phyloP scores from a whole-genome alignment of 192 early-diverging fungal genomes.

The Gryganskiella cystojenkinii region DNA sequence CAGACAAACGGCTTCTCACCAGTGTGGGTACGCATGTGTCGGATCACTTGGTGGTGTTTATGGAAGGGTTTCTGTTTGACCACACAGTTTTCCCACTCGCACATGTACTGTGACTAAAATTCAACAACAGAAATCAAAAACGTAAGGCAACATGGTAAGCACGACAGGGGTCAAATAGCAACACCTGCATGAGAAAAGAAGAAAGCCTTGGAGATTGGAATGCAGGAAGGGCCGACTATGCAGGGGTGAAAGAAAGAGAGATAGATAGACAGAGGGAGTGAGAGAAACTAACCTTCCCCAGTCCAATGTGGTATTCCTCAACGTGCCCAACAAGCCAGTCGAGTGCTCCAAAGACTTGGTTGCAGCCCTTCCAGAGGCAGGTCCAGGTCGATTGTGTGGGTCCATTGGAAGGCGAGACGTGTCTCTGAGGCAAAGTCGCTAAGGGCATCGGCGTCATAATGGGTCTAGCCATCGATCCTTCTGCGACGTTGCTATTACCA shows the following conservation, averaged over 20 bases:
- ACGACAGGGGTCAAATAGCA: background rate
- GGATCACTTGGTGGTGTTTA: constrained; percentile 74
- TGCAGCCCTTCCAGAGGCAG: constrained; percentile 61
- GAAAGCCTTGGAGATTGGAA: too few relatives aligned
- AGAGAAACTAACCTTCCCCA: constrained; percentile 61
- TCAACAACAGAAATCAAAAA: too few relatives aligned
- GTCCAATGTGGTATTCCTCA: constrained; percentile 58
- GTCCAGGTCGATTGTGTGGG: constrained; percentile 19
- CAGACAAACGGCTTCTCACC: constrained; percentile 56
- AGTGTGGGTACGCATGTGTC: constrained; percentile 57
- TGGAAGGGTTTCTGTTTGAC: constrained; percentile 66
- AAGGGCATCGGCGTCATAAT: background rate
- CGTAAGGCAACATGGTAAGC: too few relatives aligned
- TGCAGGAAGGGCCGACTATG: background rate
- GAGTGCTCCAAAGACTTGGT: constrained; percentile 41
- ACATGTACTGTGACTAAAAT: constrained; percentile 48
- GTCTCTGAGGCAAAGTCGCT: background rate
- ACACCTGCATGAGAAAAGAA: background rate
- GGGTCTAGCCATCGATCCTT: constrained; percentile 3
- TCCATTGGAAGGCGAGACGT: background rate
- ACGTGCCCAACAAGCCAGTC: constrained; percentile 59
- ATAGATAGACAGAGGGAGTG: background rate
- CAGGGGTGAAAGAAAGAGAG: background rate
- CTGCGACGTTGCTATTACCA: background rate
- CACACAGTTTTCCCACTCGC: constrained; percentile 56